Evolutionary conservation across 768 basidiomycete species (phyloP).

Genomic region (Mycena amicta): DNA sequence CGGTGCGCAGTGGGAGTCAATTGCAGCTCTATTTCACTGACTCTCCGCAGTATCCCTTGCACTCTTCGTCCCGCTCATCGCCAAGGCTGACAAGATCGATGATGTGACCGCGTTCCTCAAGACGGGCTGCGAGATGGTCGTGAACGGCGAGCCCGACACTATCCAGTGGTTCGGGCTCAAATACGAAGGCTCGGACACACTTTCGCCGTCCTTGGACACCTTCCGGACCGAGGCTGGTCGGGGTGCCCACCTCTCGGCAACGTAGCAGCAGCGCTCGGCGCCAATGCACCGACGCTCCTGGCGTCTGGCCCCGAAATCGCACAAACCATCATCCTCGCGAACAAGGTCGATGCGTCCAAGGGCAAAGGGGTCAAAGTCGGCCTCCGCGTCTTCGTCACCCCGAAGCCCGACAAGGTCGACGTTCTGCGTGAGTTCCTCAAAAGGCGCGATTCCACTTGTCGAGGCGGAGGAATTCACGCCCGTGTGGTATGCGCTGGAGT

Average conservation of each 20-base stretch:
- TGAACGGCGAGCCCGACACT: not conserved
- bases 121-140: slow-evolving; percentile 12
- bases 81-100: slow-evolving; percentile 8
- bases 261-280: slow-evolving; percentile 37
- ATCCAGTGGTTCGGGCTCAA: slow-evolving; percentile 42
- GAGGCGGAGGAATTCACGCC: slow-evolving; percentile 36
- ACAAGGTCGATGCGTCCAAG: slow-evolving; percentile 28
- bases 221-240: slow-evolving; percentile 38
- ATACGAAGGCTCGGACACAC: slow-evolving; percentile 23
- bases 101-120: slow-evolving; percentile 9
- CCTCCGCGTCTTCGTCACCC: slow-evolving; percentile 36
- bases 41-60: slow-evolving; percentile 17
- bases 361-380: slow-evolving; percentile 28
- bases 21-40: too few species aligned
- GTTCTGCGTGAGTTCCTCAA: slow-evolving; percentile 37
- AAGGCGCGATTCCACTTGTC: slow-evolving; percentile 37
- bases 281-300: slow-evolving; percentile 33
- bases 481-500: slow-evolving; percentile 42
- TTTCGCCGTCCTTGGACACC: slow-evolving; percentile 43
- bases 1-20: too few species aligned
- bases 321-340: slow-evolving; percentile 32
- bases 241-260: slow-evolving; percentile 37
- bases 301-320: slow-evolving; percentile 30
- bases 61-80: slow-evolving; percentile 15
- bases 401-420: slow-evolving; percentile 38